Conservation (phyloP, 169 alveolate genomes). For the Theileria annulata region DNA sequence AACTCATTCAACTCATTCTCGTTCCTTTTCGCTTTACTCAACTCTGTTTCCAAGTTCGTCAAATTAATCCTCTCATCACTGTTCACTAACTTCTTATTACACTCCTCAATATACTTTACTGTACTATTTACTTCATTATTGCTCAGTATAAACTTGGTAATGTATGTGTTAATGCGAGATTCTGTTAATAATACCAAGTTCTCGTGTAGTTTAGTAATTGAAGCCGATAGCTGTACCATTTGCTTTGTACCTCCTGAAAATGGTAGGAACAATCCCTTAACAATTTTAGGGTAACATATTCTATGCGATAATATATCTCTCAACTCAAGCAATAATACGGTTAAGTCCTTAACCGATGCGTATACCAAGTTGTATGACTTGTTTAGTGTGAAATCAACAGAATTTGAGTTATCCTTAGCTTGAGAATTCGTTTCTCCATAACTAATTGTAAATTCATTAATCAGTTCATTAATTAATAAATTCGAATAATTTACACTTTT, state of each 20-base stretch:
- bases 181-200: slow-evolving; percentile 23
- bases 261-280: slow-evolving; percentile 41
- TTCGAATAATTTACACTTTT: background rate
- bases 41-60: slow-evolving; percentile 8
- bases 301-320: slow-evolving; percentile 48
- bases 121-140: background rate
- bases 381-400: background rate
- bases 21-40: slow-evolving; percentile 18
- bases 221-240: slow-evolving; percentile 35
- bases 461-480: background rate
- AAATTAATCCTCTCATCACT: slow-evolving; percentile 21
- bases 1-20: slow-evolving; percentile 26
- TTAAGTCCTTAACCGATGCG: background rate
- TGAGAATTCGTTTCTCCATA: no score
- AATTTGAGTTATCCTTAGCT: no score
- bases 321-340: slow-evolving; percentile 7
- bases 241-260: slow-evolving; percentile 53
- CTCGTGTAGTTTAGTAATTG: slow-evolving; percentile 10
- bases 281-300: slow-evolving; percentile 59
- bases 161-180: background rate
- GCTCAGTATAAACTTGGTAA: background rate
- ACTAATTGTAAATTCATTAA: background rate
- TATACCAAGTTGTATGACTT: slow-evolving; percentile 1
- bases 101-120: background rate
- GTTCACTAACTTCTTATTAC: slow-evolving; percentile 1